Percentiles rank a stretch among this genome's conserved stretches.
Conservation (phyloP, 352 stramenopile genomes). For the Pythium rhizo-oryzae region DNA sequence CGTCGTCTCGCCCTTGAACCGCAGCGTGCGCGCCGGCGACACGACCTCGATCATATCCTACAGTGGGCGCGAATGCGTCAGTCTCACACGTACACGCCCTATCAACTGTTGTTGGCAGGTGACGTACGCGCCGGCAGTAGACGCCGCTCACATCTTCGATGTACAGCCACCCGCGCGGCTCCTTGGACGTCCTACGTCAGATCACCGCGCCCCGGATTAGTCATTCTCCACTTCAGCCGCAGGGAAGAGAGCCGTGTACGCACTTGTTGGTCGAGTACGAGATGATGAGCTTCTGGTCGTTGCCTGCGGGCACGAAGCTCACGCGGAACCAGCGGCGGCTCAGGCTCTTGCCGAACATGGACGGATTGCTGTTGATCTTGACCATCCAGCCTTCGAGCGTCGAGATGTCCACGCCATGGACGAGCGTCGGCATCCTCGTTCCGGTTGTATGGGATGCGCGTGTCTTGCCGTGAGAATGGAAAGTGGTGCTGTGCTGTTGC, state of each 20-base stretch:
- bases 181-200: conserved; percentile 73
- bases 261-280: conserved; percentile 86
- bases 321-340: conserved; percentile 83
- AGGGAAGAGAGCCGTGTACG: conserved; percentile 6
- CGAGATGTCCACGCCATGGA: conserved; percentile 83
- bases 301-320: conserved; percentile 46
- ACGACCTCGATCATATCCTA: conserved; percentile 87
- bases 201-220: too few species aligned
- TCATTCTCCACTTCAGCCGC: too few species aligned
- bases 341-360: conserved; percentile 75
- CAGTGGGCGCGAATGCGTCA: not conserved
- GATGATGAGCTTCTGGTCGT: conserved; percentile 68
- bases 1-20: conserved; percentile 78
- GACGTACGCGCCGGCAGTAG: conserved; percentile 65
- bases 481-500: not conserved
- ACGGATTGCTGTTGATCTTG: conserved; percentile 87
- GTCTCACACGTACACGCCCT: not conserved
- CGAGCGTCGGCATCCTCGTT: conserved; percentile 33
- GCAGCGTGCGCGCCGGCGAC: conserved; percentile 66
- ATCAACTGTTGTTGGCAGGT: not conserved
- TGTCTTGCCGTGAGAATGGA: not conserved
- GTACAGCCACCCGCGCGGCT: conserved; percentile 79
- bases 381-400: conserved; percentile 85
- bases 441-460: too few species aligned
- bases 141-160: conserved; percentile 76